phyloP scores from a whole-genome alignment of 169 alveolate species.

The Plasmodium reichenowi region DNA sequence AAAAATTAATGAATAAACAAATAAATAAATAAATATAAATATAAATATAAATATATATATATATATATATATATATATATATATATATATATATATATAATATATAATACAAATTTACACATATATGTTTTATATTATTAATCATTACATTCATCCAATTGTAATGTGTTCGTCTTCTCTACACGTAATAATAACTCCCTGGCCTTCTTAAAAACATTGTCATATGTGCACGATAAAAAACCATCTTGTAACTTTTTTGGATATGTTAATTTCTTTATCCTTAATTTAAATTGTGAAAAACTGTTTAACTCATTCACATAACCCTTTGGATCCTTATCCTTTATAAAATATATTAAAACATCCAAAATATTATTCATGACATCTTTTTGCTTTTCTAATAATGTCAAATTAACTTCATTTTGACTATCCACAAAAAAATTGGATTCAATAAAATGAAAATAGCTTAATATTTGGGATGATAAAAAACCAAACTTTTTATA shows the following conservation, averaged over 20 bases:
- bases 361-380: constrained; percentile 52
- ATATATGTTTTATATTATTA: neutral
- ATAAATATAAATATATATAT: neutral
- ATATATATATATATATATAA: neutral
- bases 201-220: constrained; percentile 25
- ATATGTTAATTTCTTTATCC: constrained; percentile 13
- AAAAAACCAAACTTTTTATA: constrained; percentile 35
- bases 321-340: neutral
- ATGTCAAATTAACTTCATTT: constrained; percentile 34
- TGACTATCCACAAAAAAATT: constrained; percentile 18
- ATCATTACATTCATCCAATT: neutral
- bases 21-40: neutral
- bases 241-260: constrained; percentile 7
- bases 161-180: neutral
- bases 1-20: neutral
- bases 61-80: neutral
- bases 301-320: constrained; percentile 32
- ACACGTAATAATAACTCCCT: constrained; percentile 10
- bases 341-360: constrained; percentile 27
- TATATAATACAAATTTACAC: neutral
- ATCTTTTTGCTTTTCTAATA: constrained; percentile 48
- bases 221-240: constrained; percentile 8
- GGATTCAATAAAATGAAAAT: constrained; percentile 60
- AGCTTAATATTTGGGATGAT: constrained; percentile 32
- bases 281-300: constrained; percentile 23